phyloP scores from a whole-genome alignment of 1,284 basidiomycete genomes.

The Apiotrichum laibachii region DNA sequence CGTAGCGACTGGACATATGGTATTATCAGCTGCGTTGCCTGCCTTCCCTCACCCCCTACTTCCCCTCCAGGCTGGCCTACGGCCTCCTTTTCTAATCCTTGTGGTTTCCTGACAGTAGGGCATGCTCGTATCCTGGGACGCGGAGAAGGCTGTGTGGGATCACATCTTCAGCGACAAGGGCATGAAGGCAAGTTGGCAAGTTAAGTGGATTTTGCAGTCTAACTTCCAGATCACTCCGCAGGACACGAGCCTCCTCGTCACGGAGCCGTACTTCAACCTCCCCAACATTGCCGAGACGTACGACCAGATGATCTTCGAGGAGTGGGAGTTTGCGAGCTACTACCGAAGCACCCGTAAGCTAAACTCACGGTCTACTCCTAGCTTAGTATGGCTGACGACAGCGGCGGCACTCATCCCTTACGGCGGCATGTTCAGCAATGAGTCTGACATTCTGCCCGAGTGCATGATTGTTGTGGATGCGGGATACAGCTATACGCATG shows the following conservation, averaged over 20 bases:
- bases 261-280: slow-evolving; percentile 90
- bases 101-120: slow-evolving; percentile 58
- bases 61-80: no score
- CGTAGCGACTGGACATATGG: no score
- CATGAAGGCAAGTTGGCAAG: slow-evolving; percentile 59
- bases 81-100: no score
- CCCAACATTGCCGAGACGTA: slow-evolving; percentile 86
- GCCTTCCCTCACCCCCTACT: no score
- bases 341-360: slow-evolving; percentile 73
- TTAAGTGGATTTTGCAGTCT: neutral
- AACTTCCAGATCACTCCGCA: slow-evolving; percentile 64
- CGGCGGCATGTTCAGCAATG: slow-evolving; percentile 62
- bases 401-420: slow-evolving; percentile 74
- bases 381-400: slow-evolving; percentile 39
- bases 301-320: slow-evolving; percentile 92
- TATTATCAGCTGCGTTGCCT: no score
- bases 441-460: slow-evolving; percentile 60
- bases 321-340: slow-evolving; percentile 86
- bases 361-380: no score
- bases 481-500: slow-evolving; percentile 89
- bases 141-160: slow-evolving; percentile 87
- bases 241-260: slow-evolving; percentile 72
- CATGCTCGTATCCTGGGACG: slow-evolving; percentile 86
- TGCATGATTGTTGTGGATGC: slow-evolving; percentile 81
- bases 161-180: slow-evolving; percentile 69